phyloP scores from a whole-genome alignment of 495 filamentous ascomycete genomes.

The Talaromyces nanjingensis region DNA sequence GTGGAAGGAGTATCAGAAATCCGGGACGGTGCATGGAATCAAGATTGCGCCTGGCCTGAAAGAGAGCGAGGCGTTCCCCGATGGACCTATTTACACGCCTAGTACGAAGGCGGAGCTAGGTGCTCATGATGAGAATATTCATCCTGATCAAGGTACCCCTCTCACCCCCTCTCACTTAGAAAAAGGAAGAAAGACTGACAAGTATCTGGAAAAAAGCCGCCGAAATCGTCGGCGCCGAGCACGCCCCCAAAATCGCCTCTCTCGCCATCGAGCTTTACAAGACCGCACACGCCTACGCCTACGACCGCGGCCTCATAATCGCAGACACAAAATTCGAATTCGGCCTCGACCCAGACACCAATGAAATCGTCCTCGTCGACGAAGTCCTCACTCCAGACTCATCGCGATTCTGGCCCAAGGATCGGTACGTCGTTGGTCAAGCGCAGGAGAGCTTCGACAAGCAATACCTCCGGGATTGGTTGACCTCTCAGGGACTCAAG shows the following conservation, averaged over 20 bases:
- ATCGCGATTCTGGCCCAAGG: constrained; percentile 82
- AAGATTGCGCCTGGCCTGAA: constrained; percentile 56
- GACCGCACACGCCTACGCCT: constrained; percentile 65
- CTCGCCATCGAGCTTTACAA: constrained; percentile 69
- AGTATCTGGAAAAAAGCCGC: constrained; percentile 33
- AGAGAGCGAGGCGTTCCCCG: constrained; percentile 66
- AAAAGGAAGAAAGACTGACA: neutral
- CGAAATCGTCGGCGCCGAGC: constrained; percentile 62
- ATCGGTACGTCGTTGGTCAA: constrained; percentile 62
- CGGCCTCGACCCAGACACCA: constrained; percentile 63
- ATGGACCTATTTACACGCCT: constrained; percentile 75
- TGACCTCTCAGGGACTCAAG: constrained; percentile 62
- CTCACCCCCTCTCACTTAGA: no score
- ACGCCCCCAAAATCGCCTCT: constrained; percentile 66
- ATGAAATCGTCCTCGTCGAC: constrained; percentile 79
- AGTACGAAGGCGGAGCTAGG: constrained; percentile 85
- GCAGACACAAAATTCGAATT: constrained; percentile 87
- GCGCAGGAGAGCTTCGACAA: constrained; percentile 86
- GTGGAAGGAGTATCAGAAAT: constrained; percentile 72
- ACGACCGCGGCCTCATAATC: constrained; percentile 77
- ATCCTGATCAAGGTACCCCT: constrained; percentile 52
- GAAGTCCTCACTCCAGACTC: constrained; percentile 87
- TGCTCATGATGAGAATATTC: constrained; percentile 86
- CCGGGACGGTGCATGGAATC: constrained; percentile 77
- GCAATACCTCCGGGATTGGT: constrained; percentile 85